Percentiles rank a stretch among this genome's conserved stretches.
These are phyloP conservation scores for Curvularia sp. DNA, from an alignment of 2,329 filamentous ascomycete genomes.

Conservation along the genomic window DNA sequence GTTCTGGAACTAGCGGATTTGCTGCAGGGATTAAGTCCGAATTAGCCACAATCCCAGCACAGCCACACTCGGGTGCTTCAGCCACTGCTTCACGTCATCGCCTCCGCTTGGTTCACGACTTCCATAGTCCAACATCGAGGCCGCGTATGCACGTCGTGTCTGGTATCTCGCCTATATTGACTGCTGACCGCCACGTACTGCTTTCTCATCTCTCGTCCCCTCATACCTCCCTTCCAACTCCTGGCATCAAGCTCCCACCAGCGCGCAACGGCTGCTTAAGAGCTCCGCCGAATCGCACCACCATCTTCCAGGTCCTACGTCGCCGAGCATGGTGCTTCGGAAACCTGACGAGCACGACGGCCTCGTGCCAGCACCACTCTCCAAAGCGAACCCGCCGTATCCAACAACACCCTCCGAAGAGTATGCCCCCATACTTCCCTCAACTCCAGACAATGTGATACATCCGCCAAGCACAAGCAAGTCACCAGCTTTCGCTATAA, in stretches of 20 bases:
- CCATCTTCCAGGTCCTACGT: conserved; percentile 8
- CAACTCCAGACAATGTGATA: conserved; percentile 27
- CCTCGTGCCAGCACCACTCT: conserved; percentile 52
- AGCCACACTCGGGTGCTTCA: conserved; percentile 4
- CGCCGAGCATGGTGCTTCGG: conserved; percentile 55
- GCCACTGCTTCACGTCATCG: conserved; percentile 23
- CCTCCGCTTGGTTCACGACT: conserved; percentile 16
- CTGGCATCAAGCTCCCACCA: background rate
- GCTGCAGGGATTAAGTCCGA: conserved; percentile 12
- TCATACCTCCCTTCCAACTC: background rate
- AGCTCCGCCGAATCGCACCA: background rate
- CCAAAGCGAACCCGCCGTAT: conserved; percentile 55
- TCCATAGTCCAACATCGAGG: conserved; percentile 5
- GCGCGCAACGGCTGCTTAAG: conserved; percentile 2
- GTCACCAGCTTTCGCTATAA: conserved; percentile 53
- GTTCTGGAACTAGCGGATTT: conserved; percentile 13
- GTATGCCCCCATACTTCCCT: conserved; percentile 35
- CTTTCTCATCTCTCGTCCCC: background rate
- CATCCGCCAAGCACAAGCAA: conserved; percentile 47
- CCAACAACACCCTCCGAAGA: conserved; percentile 53
- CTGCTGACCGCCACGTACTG: background rate
- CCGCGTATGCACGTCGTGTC: conserved; percentile 17
- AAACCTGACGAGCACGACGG: conserved; percentile 49
- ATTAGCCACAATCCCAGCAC: background rate
- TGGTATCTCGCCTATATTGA: conserved; percentile 1